Evolutionary conservation across 139 green algal species (phyloP).

Genomic region (Haematococcus lacustris): DNA sequence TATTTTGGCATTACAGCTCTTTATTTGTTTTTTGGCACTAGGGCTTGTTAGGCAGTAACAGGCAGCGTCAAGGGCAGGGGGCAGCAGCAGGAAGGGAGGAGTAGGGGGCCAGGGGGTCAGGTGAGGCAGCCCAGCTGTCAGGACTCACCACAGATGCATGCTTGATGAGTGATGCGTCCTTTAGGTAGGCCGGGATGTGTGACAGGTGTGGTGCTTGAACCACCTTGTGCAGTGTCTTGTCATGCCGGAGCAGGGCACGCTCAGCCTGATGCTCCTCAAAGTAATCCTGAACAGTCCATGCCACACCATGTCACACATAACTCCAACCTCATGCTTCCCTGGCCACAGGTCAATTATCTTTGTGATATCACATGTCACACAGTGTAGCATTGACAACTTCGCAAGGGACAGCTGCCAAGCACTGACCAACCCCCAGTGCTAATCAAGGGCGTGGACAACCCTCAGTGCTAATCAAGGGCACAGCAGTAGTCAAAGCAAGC

Average conservation of each 20-base stretch:
- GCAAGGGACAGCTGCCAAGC: slow-evolving; percentile 75
- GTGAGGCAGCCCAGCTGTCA: slow-evolving; percentile 75
- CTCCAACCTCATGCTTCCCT: too few species aligned
- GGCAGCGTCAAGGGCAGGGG: too few species aligned
- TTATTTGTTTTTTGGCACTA: too few species aligned
- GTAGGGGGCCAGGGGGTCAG: slow-evolving; percentile 43
- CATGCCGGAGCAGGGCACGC: slow-evolving; percentile 69
- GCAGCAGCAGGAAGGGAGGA: too few species aligned
- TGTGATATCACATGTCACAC: too few species aligned
- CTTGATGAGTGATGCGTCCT: slow-evolving; percentile 19
- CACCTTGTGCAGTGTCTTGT: slow-evolving; percentile 60
- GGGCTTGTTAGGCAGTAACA: too few species aligned
- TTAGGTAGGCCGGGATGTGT: slow-evolving; percentile 72
- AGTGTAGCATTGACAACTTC: slow-evolving; percentile 52
- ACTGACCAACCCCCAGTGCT: background rate
- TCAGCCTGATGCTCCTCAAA: slow-evolving; percentile 82
- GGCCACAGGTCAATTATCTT: too few species aligned
- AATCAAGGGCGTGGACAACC: background rate
- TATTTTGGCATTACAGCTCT: too few species aligned
- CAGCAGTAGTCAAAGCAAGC: too few species aligned
- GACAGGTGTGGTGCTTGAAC: slow-evolving; percentile 59
- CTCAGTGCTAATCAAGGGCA: slow-evolving; percentile 7
- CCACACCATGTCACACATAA: too few species aligned
- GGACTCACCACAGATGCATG: slow-evolving; percentile 41
- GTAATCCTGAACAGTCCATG: slow-evolving; percentile 43